phyloP scores from a whole-genome alignment of 192 early-diverging fungal genomes.

The Backusella circina region DNA sequence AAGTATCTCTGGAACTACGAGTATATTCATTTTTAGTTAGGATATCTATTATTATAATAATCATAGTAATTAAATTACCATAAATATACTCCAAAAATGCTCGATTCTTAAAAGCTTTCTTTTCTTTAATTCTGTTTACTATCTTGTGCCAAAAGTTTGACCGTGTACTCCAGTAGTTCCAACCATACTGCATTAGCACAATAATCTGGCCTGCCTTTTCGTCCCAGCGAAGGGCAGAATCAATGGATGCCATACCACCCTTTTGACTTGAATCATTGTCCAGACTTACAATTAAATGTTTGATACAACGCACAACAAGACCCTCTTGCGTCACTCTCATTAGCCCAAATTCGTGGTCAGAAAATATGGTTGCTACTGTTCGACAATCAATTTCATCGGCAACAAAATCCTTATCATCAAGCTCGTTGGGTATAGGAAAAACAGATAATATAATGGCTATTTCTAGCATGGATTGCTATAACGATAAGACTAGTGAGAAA shows the following conservation, averaged over 20 bases:
- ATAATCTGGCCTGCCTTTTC: slow-evolving; percentile 29
- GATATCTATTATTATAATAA: neutral
- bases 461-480: slow-evolving; percentile 31
- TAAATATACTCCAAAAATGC: slow-evolving; percentile 30
- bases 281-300: slow-evolving; percentile 32
- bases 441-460: slow-evolving; percentile 36
- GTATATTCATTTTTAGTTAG: neutral
- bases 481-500: too few species aligned
- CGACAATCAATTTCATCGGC: slow-evolving; percentile 27
- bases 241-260: slow-evolving; percentile 24
- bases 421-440: slow-evolving; percentile 20
- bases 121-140: slow-evolving; percentile 28
- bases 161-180: slow-evolving; percentile 29
- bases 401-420: slow-evolving; percentile 26
- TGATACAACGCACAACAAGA: slow-evolving; percentile 31
- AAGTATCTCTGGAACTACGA: slow-evolving; percentile 24
- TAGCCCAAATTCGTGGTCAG: slow-evolving; percentile 25
- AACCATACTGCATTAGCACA: slow-evolving; percentile 35
- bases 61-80: slow-evolving; percentile 1
- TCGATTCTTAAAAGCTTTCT: slow-evolving; percentile 28
- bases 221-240: slow-evolving; percentile 34
- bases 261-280: slow-evolving; percentile 21
- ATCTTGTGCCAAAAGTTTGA: slow-evolving; percentile 29
- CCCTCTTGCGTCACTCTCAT: slow-evolving; percentile 29
- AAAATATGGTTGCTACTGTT: slow-evolving; percentile 22